These are phyloP conservation scores for Epithele typhae DNA, from an alignment of 768 basidiomycete genomes.

Conservation along the genomic window DNA sequence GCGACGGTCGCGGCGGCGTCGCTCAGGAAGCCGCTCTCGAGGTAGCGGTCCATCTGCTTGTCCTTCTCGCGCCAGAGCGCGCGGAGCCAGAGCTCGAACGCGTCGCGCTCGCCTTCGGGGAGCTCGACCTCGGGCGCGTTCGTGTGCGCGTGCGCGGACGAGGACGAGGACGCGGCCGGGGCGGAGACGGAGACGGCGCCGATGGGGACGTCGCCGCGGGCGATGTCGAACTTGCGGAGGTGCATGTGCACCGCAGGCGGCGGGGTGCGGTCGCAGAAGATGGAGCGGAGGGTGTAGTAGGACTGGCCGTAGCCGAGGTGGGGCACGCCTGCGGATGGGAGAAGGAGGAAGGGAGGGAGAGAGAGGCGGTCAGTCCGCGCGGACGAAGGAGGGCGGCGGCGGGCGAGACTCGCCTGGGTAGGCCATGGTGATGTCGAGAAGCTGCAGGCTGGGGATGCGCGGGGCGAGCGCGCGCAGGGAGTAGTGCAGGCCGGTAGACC, in stretches of 20 bases:
- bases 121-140: conserved; percentile 23
- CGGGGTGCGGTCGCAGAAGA: conserved; percentile 75
- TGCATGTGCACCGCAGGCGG: conserved; percentile 89
- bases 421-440: conserved; percentile 88
- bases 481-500: conserved; percentile 88
- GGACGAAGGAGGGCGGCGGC: background rate
- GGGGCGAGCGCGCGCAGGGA: conserved; percentile 78
- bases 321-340: conserved; percentile 56
- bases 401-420: conserved; percentile 66
- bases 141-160: background rate
- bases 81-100: conserved; percentile 83
- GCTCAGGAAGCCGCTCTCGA: conserved; percentile 45
- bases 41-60: conserved; percentile 62
- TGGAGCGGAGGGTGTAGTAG: conserved; percentile 85
- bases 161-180: conserved; percentile 28
- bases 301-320: conserved; percentile 78
- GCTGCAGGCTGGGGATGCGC: conserved; percentile 66
- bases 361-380: background rate
- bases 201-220: conserved; percentile 57
- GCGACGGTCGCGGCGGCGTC: conserved; percentile 18
- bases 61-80: conserved; percentile 87
- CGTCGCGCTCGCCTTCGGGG: conserved; percentile 28
- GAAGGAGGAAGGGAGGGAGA: background rate
- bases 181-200: conserved; percentile 46
- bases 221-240: conserved; percentile 70